Conservation (phyloP, 345 rosid species). For the Rubroshorea leprosula region DNA sequence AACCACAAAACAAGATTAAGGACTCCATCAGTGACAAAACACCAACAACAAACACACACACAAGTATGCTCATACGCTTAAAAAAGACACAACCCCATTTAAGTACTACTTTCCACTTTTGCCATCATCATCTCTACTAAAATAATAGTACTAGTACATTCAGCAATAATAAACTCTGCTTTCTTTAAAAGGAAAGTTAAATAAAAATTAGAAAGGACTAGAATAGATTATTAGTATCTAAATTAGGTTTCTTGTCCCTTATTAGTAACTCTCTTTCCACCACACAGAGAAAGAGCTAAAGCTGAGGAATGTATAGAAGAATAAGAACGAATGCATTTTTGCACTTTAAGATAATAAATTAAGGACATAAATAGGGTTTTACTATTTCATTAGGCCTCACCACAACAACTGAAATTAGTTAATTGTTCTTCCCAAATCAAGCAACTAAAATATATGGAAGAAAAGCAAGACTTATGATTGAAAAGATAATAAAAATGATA, state of each 20-base stretch:
- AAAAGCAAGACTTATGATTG: not conserved
- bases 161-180: conserved; percentile 4
- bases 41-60: conserved; percentile 23
- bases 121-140: conserved; percentile 6
- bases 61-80: not conserved
- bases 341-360: conserved; percentile 19
- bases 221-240: too few species aligned
- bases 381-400: not conserved
- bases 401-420: conserved; percentile 2
- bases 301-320: too few species aligned
- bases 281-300: too few species aligned
- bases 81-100: conserved; percentile 16
- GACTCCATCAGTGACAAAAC: conserved; percentile 31
- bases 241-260: too few species aligned
- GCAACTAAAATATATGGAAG: too few species aligned
- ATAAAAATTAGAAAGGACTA: too few species aligned
- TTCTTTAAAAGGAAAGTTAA: conserved; percentile 36
- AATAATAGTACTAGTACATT: not conserved
- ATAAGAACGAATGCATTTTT: conserved; percentile 5
- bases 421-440: not conserved
- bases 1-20: conserved; percentile 22
- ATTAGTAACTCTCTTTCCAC: too few species aligned
- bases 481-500: not conserved
- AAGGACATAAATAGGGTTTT: conserved; percentile 1
- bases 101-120: not conserved